Base-by-base conservation (phyloP, 129 eudicot genomes). In the Arctium minus region DNA sequence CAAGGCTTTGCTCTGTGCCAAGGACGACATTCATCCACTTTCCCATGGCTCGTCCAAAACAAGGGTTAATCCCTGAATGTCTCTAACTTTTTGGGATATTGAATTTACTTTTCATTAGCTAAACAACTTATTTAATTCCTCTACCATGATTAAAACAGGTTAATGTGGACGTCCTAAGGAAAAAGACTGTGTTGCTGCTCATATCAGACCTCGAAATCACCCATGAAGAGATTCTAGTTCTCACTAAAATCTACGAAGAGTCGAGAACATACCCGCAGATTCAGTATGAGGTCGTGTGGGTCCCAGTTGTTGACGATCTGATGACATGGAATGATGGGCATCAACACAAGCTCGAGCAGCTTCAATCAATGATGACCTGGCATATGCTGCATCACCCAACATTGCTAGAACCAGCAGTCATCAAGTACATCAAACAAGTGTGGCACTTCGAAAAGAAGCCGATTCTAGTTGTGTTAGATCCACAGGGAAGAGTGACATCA, bases 331-430 rank as follows among this genome's bases (percentile, higher is more conserved):
- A 83, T 56, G 95, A 96, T 64, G 88, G 77, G 37, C 87, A 89
- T 31, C 88, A 89, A 42, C 87, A 83, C 30, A 89, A 80, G 81
- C 92, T 93, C n/a, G 87, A 92, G 75, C 81, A 88, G 72, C 82
- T 96, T 67, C 92, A 88, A 81, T 75, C 92, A 33, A 71, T 74
- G 87, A 96, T 96, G 98, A 86, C 94, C 22, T 96, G 99, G 99
- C 85, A 90, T 85, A 89, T 90, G 77, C 42, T 93, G 80, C 86
- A 88, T 60, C 90, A 96, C 80, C 99, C 99, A n/a, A 68, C 75
- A 6, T 39, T 90, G 86, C 79, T 96, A 3, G 94, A 96, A 53
- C 90, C 89, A 30, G 96, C 99, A 5, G 94, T 91, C 10, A 31
- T 79, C 3, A 88, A 86, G 92, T 96, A 87, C 86, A 91, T 96